A percentile compares a stretch with the other conserved stretches of the same genome.
Evolutionary conservation across 306 rosid genomes (phyloP).

Genomic region (Castanea crenata): DNA sequence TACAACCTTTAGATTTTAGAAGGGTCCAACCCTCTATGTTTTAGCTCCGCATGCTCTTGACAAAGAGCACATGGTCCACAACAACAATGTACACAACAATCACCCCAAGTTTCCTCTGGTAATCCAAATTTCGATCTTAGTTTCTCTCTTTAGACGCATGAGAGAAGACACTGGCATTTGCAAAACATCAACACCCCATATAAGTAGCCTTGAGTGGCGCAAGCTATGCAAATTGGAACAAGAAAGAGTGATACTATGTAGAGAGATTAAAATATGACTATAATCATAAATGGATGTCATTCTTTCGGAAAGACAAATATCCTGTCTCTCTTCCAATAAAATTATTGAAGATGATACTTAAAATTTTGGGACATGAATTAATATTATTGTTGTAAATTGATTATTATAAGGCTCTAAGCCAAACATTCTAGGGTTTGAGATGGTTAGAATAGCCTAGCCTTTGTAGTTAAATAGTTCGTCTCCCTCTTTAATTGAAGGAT

Average conservation of each 20-base stretch:
- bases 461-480: too few relatives aligned
- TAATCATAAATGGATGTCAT: too few relatives aligned
- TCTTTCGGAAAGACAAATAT: too few relatives aligned
- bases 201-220: slow-evolving; percentile 29
- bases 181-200: slow-evolving; percentile 36
- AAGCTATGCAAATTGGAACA: slow-evolving; percentile 23
- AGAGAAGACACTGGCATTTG: slow-evolving; percentile 32
- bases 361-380: too few relatives aligned
- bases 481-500: too few relatives aligned
- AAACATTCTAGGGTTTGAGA: too few relatives aligned
- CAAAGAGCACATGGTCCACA: slow-evolving; percentile 36
- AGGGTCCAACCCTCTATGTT: slow-evolving; percentile 40
- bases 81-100: slow-evolving; percentile 38
- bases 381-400: too few relatives aligned
- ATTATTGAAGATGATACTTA: too few relatives aligned
- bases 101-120: slow-evolving; percentile 39
- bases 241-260: background rate
- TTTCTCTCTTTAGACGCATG: slow-evolving; percentile 42
- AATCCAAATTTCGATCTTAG: slow-evolving; percentile 29
- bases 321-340: too few relatives aligned
- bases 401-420: too few relatives aligned
- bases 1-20: slow-evolving; percentile 33
- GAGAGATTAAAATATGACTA: background rate
- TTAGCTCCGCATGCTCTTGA: slow-evolving; percentile 45
- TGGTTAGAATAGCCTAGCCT: too few relatives aligned